Evolutionary conservation across 495 filamentous ascomycete genomes (phyloP), one percentile per base, ranked within the genome.

Genomic region (Penicillium pulvis): DNA sequence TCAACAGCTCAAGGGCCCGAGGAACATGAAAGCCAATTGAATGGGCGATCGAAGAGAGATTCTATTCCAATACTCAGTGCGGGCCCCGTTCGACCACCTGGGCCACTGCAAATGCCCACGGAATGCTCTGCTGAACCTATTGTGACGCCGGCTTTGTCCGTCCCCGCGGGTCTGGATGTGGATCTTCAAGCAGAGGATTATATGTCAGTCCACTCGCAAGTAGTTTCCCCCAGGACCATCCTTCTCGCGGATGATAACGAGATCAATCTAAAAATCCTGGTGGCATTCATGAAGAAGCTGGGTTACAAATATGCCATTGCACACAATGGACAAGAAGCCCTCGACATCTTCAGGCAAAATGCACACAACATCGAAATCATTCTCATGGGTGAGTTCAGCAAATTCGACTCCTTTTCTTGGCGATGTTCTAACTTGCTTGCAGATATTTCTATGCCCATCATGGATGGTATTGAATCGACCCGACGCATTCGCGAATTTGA

Each of bases 391-490:
- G 61, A 19, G 54, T 39, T 11, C 8, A 36, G 12, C 36, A 41
- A 51, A 12, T 17, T 41, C 24, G 9, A 17, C 19, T 48, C 11
- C 28, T 24, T 23, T 23, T 23, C 20, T 3, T 35, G 4, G 41
- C 23, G 24, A 20, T 24, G 30, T n/a, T 42, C 35, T 52, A 43
- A 20, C 9, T 28, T 35, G 20, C 17, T 49, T 14, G 14, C 47
- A 75, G 71, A 84, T 62, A 80, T 86, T 14, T 77, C 76, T 44
- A 87, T 87, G 84, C 83, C 84, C 1, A 63, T 82, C 48, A 85
- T 85, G 81, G 72, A 81, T 52, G 82, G 81, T 0, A 73, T 83
- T 23, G 81, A 83, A 57, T 72, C 77, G 4, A 81, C 79, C 5
- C 59, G 75, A 8, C 71, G 76, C 51, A 84, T 83, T 30, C 70